Percentiles rank a stretch among this genome's conserved stretches.
These are phyloP conservation scores for Phytophthora macrochlamydospora DNA, from an alignment of 352 stramenopile genomes.

Conservation along the genomic window DNA sequence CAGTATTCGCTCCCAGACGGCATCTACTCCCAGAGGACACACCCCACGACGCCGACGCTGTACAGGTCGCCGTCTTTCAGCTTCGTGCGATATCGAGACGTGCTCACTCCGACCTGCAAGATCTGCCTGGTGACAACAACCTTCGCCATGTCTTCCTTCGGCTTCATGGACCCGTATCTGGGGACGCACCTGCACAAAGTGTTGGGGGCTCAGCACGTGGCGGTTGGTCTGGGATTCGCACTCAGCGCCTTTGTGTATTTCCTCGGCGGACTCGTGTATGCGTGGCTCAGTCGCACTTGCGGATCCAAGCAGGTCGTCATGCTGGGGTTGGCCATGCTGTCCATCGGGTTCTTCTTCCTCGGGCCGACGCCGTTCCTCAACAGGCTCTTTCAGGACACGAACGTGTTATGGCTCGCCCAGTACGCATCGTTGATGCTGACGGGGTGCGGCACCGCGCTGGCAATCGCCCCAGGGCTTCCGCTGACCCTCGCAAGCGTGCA, in stretches of 20 bases:
- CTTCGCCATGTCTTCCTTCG: conserved; percentile 73
- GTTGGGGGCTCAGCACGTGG: conserved; percentile 62
- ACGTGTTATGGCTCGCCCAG: conserved; percentile 54
- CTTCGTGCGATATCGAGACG: conserved; percentile 48
- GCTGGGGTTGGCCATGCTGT: conserved; percentile 50
- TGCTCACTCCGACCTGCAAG: conserved; percentile 60
- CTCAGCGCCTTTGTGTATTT: conserved; percentile 77
- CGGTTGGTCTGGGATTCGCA: conserved; percentile 67
- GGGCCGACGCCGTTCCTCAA: conserved; percentile 62
- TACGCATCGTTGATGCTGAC: conserved; percentile 60
- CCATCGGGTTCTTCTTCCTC: conserved; percentile 62
- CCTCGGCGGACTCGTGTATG: conserved; percentile 54
- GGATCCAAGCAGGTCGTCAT: conserved; percentile 76
- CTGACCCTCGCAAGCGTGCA: conserved; percentile 62
- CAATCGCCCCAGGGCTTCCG: conserved; percentile 64
- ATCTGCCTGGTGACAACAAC: conserved; percentile 54
- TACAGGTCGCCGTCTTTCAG: conserved; percentile 36
- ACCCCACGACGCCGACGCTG: conserved; percentile 17
- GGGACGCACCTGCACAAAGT: conserved; percentile 63
- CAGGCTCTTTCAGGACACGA: conserved; percentile 39
- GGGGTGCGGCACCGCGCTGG: conserved; percentile 57
- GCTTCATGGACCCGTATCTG: conserved; percentile 75
- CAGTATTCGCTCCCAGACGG: conserved; percentile 74
- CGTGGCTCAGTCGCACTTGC: conserved; percentile 62
- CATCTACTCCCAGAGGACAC: conserved; percentile 38